These are phyloP conservation scores for Pneumocystis wakefieldiae DNA, from an alignment of 1,139 yeast species.

Conservation along the genomic window DNA sequence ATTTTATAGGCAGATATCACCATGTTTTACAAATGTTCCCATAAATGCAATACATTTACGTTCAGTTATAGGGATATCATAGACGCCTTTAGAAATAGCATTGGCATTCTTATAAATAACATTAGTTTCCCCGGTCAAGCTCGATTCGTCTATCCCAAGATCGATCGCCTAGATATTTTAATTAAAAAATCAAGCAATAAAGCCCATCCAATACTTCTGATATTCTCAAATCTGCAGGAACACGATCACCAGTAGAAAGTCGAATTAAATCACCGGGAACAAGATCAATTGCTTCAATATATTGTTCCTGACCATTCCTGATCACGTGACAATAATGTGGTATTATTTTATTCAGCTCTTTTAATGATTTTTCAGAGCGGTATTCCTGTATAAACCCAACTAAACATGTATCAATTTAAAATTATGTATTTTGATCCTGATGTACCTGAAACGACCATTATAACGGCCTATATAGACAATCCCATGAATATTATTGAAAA, in stretches of 20 bases:
- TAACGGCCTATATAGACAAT: not conserved
- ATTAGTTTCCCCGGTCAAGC: conserved; percentile 82
- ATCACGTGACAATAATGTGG: conserved; percentile 89
- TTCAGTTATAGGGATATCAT: conserved; percentile 40
- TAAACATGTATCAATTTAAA: not conserved
- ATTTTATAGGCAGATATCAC: conserved; percentile 20
- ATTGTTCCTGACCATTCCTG: conserved; percentile 52
- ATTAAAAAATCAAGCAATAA: not conserved
- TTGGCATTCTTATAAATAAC: conserved; percentile 54
- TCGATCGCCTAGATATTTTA: conserved; percentile 36
- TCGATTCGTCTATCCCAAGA: conserved; percentile 74
- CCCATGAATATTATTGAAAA: not conserved
- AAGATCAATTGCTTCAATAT: conserved; percentile 67
- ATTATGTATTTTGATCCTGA: not conserved
- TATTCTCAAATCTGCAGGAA: conserved; percentile 84
- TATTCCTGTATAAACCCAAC: conserved; percentile 96
- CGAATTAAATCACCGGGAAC: conserved; percentile 93
- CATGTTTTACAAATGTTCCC: conserved; percentile 94
- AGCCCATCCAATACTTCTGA: conserved; percentile 28
- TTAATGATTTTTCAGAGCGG: conserved; percentile 81
- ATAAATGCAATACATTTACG: conserved; percentile 70
- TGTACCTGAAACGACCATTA: not conserved
- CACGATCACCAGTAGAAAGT: conserved; percentile 79
- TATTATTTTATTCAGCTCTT: conserved; percentile 77
- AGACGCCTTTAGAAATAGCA: conserved; percentile 24